These are phyloP conservation scores for Phytophthora litchii DNA, from an alignment of 352 stramenopile species.

Conservation along the genomic window DNA sequence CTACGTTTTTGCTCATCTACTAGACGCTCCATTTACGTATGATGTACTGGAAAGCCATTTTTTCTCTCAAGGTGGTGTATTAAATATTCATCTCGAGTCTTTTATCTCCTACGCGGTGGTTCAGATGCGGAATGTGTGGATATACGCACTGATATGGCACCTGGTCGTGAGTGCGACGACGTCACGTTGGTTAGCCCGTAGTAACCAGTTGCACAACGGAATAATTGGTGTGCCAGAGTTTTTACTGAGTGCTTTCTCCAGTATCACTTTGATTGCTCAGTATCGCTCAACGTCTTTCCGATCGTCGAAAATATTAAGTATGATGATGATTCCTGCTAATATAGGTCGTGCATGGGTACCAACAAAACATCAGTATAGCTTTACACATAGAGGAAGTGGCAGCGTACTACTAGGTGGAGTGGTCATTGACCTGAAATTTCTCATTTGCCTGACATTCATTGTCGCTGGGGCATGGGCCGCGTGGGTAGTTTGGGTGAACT, in stretches of 20 bases:
- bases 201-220: constrained; percentile 15
- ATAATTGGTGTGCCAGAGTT: constrained; percentile 44
- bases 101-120: constrained; percentile 41
- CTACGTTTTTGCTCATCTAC: constrained; percentile 52
- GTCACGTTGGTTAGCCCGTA: constrained; percentile 11
- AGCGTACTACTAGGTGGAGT: constrained; percentile 33
- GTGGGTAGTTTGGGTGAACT: constrained; percentile 7
- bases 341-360: constrained; percentile 1
- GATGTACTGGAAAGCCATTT: constrained; percentile 38
- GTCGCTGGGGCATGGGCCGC: constrained; percentile 7
- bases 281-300: constrained; percentile 34
- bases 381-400: constrained; percentile 21
- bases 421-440: constrained; percentile 40
- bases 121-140: constrained; percentile 58
- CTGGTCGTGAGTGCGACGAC: constrained; percentile 18
- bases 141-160: constrained; percentile 44
- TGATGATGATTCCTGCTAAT: constrained; percentile 20
- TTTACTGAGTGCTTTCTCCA: constrained; percentile 40
- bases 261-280: constrained; percentile 38
- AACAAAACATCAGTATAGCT: constrained; percentile 25
- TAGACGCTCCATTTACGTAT: constrained; percentile 51
- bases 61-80: constrained; percentile 31
- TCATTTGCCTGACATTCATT: constrained; percentile 28
- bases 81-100: constrained; percentile 26
- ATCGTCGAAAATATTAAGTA: constrained; percentile 20